Evolutionary conservation across 768 basidiomycete genomes (phyloP), one percentile per base, ranked within the genome.

Genomic region (Udeniomyces megalosporus): DNA sequence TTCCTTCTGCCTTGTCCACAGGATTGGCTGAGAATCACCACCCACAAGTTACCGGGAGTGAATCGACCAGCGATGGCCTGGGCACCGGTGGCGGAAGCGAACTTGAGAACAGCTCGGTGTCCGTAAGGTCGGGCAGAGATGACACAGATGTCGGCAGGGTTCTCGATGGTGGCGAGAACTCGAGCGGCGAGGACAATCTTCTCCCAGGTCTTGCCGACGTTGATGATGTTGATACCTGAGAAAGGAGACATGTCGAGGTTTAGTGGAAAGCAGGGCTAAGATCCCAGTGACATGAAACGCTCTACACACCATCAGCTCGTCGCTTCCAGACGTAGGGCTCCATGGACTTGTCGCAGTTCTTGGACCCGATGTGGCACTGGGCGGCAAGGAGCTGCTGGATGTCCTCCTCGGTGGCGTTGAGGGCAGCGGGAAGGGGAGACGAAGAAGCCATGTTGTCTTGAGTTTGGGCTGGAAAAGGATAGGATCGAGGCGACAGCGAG

Each of bases 261-360:
- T 35, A 14, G 53, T 8, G 24, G 17, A 4, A n/a, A n/a, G n/a
- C n/a, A n/a, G n/a, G n/a, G n/a, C n/a, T n/a, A n/a, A n/a, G n/a
- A n/a, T n/a, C n/a, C n/a, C n/a, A n/a, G n/a, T n/a, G n/a, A 42
- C 8, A 42, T 8, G 38, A 42, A 42, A 42, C 8, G 38, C 38
- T 42, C 17, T 42, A 75, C 86, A 75, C 70, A 92, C 95, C 95
- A 76, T 99, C 95, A 66, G 84, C 74, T 72, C 95, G 82, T 75
- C 93, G 80, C 80, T 92, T 97, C 85, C 84, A 97, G 77, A 99
- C 88, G 76, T 99, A 99, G 60, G 88, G 80, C 72, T 86, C 83
- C 95, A 99, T 99, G 76, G 91, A 86, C 83, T 91, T 95, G 75
- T 97, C 93, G 79, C 91, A 93, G 78, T 96, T 95, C 86, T 97